Base-by-base conservation (phyloP, 768 basidiomycete species). In the Suillus clintonianus region DNA sequence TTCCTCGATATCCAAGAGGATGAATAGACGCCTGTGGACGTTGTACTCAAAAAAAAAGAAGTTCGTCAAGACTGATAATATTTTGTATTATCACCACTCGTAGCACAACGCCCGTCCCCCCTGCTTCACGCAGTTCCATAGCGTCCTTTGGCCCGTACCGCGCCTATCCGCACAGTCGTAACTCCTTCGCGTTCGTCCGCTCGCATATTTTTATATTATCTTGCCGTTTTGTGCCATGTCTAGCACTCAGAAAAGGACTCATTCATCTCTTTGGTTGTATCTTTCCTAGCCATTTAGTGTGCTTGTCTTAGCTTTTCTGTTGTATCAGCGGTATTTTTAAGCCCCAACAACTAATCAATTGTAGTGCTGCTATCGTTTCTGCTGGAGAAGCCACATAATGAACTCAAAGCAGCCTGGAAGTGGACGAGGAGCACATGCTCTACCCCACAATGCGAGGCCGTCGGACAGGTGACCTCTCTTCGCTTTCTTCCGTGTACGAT, bases 11-110 rank as follows among this genome's bases (percentile, higher is more conserved):
- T 17, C 17, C 4, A 0, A 30, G 48, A 32, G 30, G 50, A 32
- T 50, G 51, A 27, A 61, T 62, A 47, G 45, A 59, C 36, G 41
- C 39, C 67, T 50, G 22, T 27, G 68, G 66, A 69, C 62, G 37
- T 15, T 24, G 17, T 57, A 57, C 56, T 27, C 39, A 41, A 57
- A 13, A 57, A 57, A 50, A 57, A 27, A 11, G 48, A 17, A 30
- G 56, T 27, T 39, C 11, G 53, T 67, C 68, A 11, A 39, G 27
- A 22, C 62, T 57, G 64, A 59, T 73, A 62, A 73, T 65, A 27
- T 1, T 32, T 22, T 62, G 34, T n/a, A 24, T 51, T n/a, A 27
- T 39, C 17, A 58, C 22, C 19, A 17, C 54, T 58, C 34, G 56
- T 59, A 6, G 24, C 48, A 5, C 41, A 36, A 22, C 43, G 43